phyloP scores from a whole-genome alignment of 768 basidiomycete species.

The Suillus paluster region DNA sequence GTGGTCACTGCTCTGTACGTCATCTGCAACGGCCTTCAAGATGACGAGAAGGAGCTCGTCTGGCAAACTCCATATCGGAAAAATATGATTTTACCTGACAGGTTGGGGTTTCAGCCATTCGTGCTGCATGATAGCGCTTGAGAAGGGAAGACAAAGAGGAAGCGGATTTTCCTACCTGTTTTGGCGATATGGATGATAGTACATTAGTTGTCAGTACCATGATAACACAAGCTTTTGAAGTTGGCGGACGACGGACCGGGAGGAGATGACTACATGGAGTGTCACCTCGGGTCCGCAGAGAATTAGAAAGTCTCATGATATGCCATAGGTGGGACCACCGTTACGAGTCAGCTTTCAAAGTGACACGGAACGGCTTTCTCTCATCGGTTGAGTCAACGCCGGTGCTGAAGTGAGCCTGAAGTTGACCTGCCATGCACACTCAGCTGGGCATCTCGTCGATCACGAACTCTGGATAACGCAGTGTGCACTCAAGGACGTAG shows the following conservation, averaged over 20 bases:
- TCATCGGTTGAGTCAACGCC: no score
- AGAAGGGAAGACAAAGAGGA: neutral
- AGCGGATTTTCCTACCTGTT: neutral
- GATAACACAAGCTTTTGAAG: neutral
- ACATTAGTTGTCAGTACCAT: neutral
- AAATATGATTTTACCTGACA: neutral
- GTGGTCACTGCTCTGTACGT: neutral
- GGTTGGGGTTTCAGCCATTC: neutral
- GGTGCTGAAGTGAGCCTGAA: no score
- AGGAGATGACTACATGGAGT: no score
- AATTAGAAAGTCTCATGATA: no score
- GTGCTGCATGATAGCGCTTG: neutral
- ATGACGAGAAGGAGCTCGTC: neutral
- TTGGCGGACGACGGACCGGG: neutral
- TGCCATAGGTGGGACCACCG: no score
- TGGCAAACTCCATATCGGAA: neutral
- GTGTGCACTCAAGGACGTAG: no score
- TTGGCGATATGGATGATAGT: neutral
- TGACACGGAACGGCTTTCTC: no score
- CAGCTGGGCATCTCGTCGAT: no score
- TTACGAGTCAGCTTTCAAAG: no score
- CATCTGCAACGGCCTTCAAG: neutral
- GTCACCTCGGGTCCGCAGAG: no score
- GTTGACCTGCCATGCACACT: no score
- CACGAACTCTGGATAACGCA: no score